Base-by-base conservation (phyloP, 305 asterid genomes). In the Ruellia speciosa region DNA sequence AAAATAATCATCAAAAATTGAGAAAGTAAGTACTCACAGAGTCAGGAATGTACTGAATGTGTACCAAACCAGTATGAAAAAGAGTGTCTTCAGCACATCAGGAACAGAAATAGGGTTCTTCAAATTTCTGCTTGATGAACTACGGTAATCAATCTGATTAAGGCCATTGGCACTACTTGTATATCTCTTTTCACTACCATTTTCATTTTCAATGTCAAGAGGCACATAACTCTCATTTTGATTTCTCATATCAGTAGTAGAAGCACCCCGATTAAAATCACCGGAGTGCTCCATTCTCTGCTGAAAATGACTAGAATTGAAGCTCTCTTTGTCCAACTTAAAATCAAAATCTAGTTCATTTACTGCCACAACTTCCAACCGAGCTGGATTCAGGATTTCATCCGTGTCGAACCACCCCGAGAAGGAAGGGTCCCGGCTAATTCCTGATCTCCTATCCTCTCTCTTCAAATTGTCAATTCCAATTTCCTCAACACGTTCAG, bases 1-100 rank as follows among this genome's bases (percentile, higher is more conserved):
- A 40, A 39, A 34, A 46, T 62, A 19, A 59, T 24, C 41, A 60
- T 43, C 49, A 17, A 9, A 33, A 47, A 63, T 56, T 39, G 33
- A 49, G 28, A 69, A 54, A 60, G 54, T 31, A 40, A 54, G 60
- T 54, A 78, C 96, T 85, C 77, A 90, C 98, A 90, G 67, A 49
- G 98, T 90, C 70, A 90, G 70, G 63, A 87, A 78, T 69, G 98
- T 90, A 76, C 98, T 87, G 88, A 90, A 85, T 3, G 79, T 85
- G 80, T 90, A 90, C 98, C 98, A 90, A 58, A 76, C 87, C 69
- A 90, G 75, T 70, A 90, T 76, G 20, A 90, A 79, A 63, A 90
- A 77, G 75, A 90, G 60, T 14, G 95, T 90, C 83, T 83, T 90
- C 61, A 90, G 81, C 74, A 87, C 81, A 58, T 85, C 88, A 37